phyloP scores from a whole-genome alignment of 2,329 filamentous ascomycete species.

The Penicillium sp. region DNA sequence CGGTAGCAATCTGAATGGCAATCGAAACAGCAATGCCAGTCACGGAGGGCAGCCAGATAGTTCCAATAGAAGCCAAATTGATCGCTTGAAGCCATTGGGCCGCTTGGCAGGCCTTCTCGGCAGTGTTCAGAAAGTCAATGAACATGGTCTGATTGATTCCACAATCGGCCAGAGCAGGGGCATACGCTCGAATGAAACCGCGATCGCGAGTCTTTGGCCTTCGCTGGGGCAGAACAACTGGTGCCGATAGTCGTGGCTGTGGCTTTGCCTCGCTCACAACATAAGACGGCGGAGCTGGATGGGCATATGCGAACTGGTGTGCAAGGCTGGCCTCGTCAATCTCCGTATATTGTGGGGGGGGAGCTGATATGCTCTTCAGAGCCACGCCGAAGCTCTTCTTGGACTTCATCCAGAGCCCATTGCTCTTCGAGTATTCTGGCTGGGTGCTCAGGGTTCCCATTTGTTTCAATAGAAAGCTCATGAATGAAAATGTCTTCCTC shows the following conservation, averaged over 20 bases:
- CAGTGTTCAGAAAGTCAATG: constrained; percentile 37
- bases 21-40: constrained; percentile 47
- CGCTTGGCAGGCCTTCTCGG: constrained; percentile 41
- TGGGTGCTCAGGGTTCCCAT: background rate
- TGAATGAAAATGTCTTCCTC: background rate
- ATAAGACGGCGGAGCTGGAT: constrained; percentile 13
- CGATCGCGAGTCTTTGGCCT: constrained; percentile 36
- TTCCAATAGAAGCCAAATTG: constrained; percentile 44
- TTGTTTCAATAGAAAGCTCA: background rate
- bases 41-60: constrained; percentile 40
- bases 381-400: constrained; percentile 16
- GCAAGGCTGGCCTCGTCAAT: constrained; percentile 10
- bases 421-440: constrained; percentile 12
- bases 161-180: constrained; percentile 34
- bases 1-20: constrained; percentile 45
- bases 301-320: constrained; percentile 12
- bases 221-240: constrained; percentile 43
- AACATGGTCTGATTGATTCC: constrained; percentile 40
- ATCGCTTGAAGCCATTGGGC: constrained; percentile 41
- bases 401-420: constrained; percentile 28
- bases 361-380: background rate
- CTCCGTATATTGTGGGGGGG: background rate
- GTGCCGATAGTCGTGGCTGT: constrained; percentile 25
- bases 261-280: background rate
- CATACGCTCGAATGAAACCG: constrained; percentile 43